phyloP scores from a whole-genome alignment of 2,329 filamentous ascomycete species.

The Albifimbria verrucaria region DNA sequence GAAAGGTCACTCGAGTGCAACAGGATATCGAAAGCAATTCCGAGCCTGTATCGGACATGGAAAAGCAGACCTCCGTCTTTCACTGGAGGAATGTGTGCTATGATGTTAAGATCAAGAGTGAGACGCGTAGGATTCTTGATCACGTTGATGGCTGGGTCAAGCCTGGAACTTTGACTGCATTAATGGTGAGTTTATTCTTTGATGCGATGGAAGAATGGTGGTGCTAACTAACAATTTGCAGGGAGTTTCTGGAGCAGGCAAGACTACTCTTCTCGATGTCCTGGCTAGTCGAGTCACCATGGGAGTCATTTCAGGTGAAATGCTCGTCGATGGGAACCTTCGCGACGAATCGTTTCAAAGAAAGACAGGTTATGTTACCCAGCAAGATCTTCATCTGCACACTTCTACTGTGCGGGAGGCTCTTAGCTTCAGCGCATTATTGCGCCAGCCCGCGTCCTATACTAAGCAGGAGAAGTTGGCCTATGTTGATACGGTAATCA shows the following conservation, averaged over 20 bases:
- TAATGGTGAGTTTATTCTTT: constrained; percentile 52
- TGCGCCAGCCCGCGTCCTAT: constrained; percentile 37
- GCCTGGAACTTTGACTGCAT: constrained; percentile 65
- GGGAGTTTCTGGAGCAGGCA: constrained; percentile 40
- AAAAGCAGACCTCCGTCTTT: constrained; percentile 43
- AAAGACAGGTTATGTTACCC: constrained; percentile 66
- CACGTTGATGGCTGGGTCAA: constrained; percentile 71
- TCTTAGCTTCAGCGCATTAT: constrained; percentile 32
- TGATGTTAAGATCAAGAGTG: constrained; percentile 65
- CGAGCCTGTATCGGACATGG: constrained; percentile 1
- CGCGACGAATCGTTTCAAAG: constrained; percentile 65
- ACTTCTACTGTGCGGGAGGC: constrained; percentile 39
- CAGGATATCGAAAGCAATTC: background rate
- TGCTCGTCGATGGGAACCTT: constrained; percentile 61
- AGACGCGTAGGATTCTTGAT: constrained; percentile 61
- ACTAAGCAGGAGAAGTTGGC: constrained; percentile 42
- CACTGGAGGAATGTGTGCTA: constrained; percentile 70
- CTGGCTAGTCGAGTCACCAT: constrained; percentile 65
- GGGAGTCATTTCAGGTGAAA: constrained; percentile 64
- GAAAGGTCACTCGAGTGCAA: background rate
- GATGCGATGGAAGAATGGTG: background rate
- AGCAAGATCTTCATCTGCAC: constrained; percentile 46
- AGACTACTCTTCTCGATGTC: constrained; percentile 60
- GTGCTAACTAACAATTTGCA: constrained; percentile 4
- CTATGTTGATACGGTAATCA: constrained; percentile 47